Conservation (phyloP, 257 asterid species). For the Striga asiatica region DNA sequence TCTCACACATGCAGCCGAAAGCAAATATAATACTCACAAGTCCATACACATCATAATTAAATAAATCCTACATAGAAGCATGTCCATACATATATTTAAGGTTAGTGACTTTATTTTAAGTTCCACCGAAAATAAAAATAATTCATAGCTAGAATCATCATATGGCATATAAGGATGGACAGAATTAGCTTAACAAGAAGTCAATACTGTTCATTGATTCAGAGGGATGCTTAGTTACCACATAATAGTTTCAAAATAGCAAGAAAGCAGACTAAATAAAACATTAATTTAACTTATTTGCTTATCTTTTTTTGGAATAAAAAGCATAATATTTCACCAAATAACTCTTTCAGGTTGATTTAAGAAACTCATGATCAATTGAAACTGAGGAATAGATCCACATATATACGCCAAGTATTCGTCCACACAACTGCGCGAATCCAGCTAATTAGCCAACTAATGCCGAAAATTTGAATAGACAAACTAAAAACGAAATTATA, state of each 20-base stretch:
- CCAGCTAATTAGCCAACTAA: conserved; percentile 9
- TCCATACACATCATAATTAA: neutral
- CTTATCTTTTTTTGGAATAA: neutral
- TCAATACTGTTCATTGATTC: neutral
- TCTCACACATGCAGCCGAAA: neutral
- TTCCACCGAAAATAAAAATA: neutral
- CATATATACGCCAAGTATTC: neutral
- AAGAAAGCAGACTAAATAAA: neutral
- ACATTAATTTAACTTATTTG: neutral
- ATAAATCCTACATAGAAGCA: neutral
- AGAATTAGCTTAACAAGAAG: neutral
- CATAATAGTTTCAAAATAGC: neutral
- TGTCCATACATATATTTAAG: neutral
- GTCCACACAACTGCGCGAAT: neutral
- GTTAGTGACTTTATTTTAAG: neutral
- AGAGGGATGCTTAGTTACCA: neutral
- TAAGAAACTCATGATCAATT: neutral
- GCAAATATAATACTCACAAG: neutral
- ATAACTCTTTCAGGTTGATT: neutral
- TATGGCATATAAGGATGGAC: neutral
- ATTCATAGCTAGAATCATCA: too few relatives aligned
- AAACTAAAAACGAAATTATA: neutral
- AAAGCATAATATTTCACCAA: neutral
- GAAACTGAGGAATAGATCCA: neutral
- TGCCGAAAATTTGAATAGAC: neutral